Conservation (phyloP, 2,329 filamentous ascomycete genomes). For the Ustulina deusta region DNA sequence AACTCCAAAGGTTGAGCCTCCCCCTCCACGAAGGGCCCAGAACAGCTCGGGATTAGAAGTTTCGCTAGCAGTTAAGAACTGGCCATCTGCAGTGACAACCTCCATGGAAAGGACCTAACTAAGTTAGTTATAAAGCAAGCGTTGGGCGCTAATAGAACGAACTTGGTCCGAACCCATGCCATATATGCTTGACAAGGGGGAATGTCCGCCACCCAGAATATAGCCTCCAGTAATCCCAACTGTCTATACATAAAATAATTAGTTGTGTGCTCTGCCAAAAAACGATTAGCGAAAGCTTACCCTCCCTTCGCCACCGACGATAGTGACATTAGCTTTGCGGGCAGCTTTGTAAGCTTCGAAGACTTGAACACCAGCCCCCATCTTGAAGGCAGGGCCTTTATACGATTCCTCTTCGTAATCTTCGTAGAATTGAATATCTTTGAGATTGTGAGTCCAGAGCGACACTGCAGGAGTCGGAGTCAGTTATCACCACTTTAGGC, state of each 20-base stretch:
- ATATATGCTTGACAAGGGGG: constrained; percentile 62
- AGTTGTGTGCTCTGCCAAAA: neutral
- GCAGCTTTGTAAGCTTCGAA: constrained; percentile 48
- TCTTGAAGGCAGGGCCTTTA: constrained; percentile 47
- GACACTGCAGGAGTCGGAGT: constrained; percentile 33
- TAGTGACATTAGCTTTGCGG: constrained; percentile 42
- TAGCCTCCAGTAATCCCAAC: constrained; percentile 65
- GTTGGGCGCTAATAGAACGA: constrained; percentile 8
- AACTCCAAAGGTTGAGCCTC: constrained; percentile 59
- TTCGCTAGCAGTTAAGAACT: constrained; percentile 58
- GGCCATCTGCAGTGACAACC: constrained; percentile 62
- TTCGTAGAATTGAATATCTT: constrained; percentile 46
- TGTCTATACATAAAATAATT: constrained; percentile 46
- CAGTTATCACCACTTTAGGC: neutral
- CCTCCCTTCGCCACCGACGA: constrained; percentile 45
- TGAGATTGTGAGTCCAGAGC: constrained; percentile 49
- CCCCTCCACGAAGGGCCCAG: constrained; percentile 64
- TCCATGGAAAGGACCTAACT: constrained; percentile 59
- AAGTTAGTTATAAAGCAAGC: constrained; percentile 14
- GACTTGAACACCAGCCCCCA: constrained; percentile 47
- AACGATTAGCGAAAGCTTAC: constrained; percentile 28
- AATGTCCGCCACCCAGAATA: constrained; percentile 65
- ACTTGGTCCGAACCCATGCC: constrained; percentile 64
- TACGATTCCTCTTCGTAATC: constrained; percentile 46
- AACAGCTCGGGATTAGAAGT: constrained; percentile 61